A percentile compares a stretch with the other conserved stretches of the same genome.
Conservation (phyloP, 129 eudicot genomes). For the Helianthus tuberosus region DNA sequence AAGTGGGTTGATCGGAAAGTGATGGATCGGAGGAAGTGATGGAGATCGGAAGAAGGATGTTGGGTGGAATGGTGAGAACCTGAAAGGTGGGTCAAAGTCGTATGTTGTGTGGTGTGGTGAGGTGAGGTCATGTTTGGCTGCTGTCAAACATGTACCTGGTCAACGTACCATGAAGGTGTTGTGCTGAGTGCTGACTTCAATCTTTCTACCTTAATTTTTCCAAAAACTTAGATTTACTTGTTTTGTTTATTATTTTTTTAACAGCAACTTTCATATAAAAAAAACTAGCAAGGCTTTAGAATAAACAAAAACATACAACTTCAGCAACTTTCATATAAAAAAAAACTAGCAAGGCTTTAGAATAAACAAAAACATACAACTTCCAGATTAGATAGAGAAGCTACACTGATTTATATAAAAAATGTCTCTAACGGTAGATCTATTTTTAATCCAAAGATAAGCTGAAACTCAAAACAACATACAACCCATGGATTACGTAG, state of each 20-base stretch:
- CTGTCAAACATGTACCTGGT: conserved; percentile 21
- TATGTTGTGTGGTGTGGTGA: conserved; percentile 36
- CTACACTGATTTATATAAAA: too few species aligned
- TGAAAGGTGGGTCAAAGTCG: conserved; percentile 48
- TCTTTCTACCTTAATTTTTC: background rate
- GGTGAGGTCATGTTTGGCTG: conserved; percentile 47
- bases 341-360: too few species aligned
- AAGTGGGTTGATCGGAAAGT: conserved; percentile 7
- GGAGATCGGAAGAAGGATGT: conserved; percentile 29
- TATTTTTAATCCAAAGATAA: too few species aligned
- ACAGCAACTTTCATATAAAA: too few species aligned
- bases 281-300: too few species aligned
- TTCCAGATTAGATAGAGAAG: too few species aligned
- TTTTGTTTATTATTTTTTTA: background rate
- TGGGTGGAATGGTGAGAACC: conserved; percentile 33
- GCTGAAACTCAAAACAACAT: too few species aligned
- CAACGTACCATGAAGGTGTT: conserved; percentile 6
- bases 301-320: too few species aligned
- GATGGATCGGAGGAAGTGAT: conserved; percentile 17
- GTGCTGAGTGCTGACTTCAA: conserved; percentile 18
- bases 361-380: too few species aligned
- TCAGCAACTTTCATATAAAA: too few species aligned
- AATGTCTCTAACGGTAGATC: too few species aligned
- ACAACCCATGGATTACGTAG: too few species aligned
- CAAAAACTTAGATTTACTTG: background rate